Percentiles rank a stretch among this genome's conserved stretches.
These are phyloP conservation scores for Wallacemonas sp. DNA, from an alignment of 208 protist genomes.

Conservation along the genomic window DNA sequence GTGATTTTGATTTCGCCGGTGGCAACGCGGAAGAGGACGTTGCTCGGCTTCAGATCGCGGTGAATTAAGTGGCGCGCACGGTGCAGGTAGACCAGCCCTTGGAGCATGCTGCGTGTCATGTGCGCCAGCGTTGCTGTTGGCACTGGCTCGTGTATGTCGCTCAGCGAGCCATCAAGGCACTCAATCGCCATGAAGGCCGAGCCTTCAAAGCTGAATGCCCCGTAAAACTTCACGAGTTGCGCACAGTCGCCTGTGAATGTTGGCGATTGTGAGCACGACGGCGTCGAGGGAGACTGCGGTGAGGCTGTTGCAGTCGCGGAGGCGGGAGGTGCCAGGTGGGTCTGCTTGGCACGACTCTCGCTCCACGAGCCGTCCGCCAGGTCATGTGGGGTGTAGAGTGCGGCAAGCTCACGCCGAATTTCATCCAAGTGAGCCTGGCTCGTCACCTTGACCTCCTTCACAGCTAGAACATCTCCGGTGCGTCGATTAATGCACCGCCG, in stretches of 20 bases:
- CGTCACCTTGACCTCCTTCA: slow-evolving; percentile 90
- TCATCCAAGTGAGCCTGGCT: slow-evolving; percentile 72
- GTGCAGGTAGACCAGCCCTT: slow-evolving; percentile 89
- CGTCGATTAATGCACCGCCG: slow-evolving; percentile 53
- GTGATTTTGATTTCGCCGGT: slow-evolving; percentile 89
- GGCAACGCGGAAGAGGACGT: slow-evolving; percentile 93
- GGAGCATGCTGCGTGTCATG: slow-evolving; percentile 80
- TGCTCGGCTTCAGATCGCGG: slow-evolving; percentile 97
- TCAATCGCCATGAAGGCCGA: slow-evolving; percentile 92
- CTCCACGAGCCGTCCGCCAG: background rate
- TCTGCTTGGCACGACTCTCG: slow-evolving; percentile 16
- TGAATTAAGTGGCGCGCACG: slow-evolving; percentile 91
- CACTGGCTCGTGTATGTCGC: slow-evolving; percentile 53
- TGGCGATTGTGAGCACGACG: background rate
- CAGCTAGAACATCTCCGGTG: slow-evolving; percentile 59
- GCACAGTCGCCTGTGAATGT: slow-evolving; percentile 13
- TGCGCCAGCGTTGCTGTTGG: slow-evolving; percentile 53
- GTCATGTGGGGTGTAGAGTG: slow-evolving; percentile 58
- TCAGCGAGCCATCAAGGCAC: slow-evolving; percentile 90
- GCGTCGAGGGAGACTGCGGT: background rate
- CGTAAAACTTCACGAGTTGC: slow-evolving; percentile 86
- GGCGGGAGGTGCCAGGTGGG: no score
- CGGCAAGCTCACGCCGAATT: slow-evolving; percentile 82
- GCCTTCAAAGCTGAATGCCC: slow-evolving; percentile 87
- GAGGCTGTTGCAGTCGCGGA: background rate